These are phyloP conservation scores for Mycena galopus DNA, from an alignment of 768 basidiomycete species.

Conservation along the genomic window DNA sequence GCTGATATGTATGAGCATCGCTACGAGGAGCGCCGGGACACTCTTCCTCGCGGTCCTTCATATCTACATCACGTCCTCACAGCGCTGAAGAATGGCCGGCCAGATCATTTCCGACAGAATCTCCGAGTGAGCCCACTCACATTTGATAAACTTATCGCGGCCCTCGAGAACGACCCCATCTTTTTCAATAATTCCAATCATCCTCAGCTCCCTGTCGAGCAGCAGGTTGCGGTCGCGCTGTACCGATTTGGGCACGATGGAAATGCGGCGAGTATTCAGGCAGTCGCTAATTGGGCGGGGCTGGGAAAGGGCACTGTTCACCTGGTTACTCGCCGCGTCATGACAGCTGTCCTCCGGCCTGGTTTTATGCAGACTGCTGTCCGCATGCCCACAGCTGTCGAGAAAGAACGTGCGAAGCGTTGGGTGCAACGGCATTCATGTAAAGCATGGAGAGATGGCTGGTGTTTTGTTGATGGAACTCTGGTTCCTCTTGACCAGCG, in stretches of 20 bases:
- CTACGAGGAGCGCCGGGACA: constrained; percentile 20
- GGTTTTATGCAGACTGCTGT: constrained; percentile 44
- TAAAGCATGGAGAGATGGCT: no score
- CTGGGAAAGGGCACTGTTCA: constrained; percentile 47
- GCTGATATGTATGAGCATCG: constrained; percentile 18
- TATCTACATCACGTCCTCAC: no score
- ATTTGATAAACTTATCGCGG: constrained; percentile 47
- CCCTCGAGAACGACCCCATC: constrained; percentile 39
- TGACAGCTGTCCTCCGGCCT: constrained; percentile 46
- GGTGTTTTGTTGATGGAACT: no score
- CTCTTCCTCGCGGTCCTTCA: constrained; percentile 24
- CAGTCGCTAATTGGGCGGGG: constrained; percentile 55
- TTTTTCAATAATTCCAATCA: constrained; percentile 46
- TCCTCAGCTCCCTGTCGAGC: no score
- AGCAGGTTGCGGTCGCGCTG: constrained; percentile 54
- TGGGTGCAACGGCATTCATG: no score
- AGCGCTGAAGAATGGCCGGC: constrained; percentile 36
- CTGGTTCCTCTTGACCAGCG: no score
- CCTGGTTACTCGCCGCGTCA: constrained; percentile 38
- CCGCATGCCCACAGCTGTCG: constrained; percentile 43
- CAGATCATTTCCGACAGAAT: constrained; percentile 46
- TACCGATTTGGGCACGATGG: constrained; percentile 56
- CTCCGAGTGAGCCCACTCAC: constrained; percentile 48
- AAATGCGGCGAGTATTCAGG: constrained; percentile 48
- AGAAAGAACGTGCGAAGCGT: constrained; percentile 53